phyloP scores from a whole-genome alignment of 225 moss, liverwort and hornwort species.

The Anthoceros angustus region DNA sequence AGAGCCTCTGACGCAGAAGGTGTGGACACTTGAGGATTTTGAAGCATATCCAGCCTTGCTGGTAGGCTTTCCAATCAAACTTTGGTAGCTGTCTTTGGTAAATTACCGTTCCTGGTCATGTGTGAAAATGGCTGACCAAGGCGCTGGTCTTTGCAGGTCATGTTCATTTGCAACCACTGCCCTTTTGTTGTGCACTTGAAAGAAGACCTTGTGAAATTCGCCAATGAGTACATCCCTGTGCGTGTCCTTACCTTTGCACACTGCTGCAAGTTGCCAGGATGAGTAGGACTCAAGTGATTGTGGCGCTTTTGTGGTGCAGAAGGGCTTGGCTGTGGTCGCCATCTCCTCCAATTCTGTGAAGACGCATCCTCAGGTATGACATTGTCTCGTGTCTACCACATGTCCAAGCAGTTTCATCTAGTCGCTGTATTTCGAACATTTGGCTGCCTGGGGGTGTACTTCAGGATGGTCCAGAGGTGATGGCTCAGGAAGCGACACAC shows the following conservation, averaged over 20 bases:
- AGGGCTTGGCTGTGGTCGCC: slow-evolving; percentile 65
- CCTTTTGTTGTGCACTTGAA: slow-evolving; percentile 65
- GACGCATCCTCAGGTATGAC: slow-evolving; percentile 55
- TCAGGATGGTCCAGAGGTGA: slow-evolving; percentile 57
- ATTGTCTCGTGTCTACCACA: background rate
- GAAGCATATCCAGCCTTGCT: slow-evolving; percentile 47
- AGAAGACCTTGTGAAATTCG: slow-evolving; percentile 47
- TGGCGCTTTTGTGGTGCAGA: slow-evolving; percentile 17
- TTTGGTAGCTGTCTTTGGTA: background rate
- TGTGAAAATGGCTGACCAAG: slow-evolving; percentile 7
- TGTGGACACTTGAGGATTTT: slow-evolving; percentile 47
- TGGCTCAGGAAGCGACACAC: slow-evolving; percentile 56
- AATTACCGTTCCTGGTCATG: background rate
- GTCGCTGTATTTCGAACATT: background rate
- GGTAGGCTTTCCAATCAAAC: slow-evolving; percentile 14
- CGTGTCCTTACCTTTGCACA: background rate
- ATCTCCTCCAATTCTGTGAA: slow-evolving; percentile 64
- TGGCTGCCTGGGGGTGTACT: slow-evolving; percentile 9
- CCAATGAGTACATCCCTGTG: slow-evolving; percentile 48
- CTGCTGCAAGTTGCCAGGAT: too few species aligned
- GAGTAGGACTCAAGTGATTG: background rate
- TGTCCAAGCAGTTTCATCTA: background rate
- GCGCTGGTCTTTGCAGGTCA: slow-evolving; percentile 29
- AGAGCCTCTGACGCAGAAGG: slow-evolving; percentile 56
- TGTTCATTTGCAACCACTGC: slow-evolving; percentile 83